Evolutionary conservation across 139 green algal species (phyloP), one percentile per base, ranked within the genome.

Genomic region (Picochlorum sp.): DNA sequence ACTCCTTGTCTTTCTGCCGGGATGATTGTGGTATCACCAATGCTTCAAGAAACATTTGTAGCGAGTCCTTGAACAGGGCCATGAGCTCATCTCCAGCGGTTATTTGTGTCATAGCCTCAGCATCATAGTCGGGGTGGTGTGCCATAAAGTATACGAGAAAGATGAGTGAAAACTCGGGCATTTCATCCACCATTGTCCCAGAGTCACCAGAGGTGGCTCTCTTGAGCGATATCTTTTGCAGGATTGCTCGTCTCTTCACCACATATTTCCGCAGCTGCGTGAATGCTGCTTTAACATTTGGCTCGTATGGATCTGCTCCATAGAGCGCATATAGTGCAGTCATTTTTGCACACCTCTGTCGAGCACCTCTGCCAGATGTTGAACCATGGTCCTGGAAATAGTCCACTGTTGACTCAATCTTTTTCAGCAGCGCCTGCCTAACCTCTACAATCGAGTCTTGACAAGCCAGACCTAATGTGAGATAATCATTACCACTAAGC

Each of bases 101-200:
- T 34, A 8, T 28, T 47, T 10, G 6, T 31, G 45, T 16, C 64
- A 78, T 72, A 64, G 78, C 61, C 38, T 38, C 38, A 1, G 47
- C 38, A 6, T 88, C 87, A 60, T 84, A 90, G 70, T 95, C 86
- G 2, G 88, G 87, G 64, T 95, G 88, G 60, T 93, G 84, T 4
- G 81, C 87, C 49, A 96, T 76, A 8, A 89, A 58, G 69, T 86
- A 87, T 4, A 94, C 28, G 31, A 87, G 58, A 73, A 80, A 89
- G 2, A 85, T 66, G 45, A 96, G 63, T 45, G 88, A 50, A 73
- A 90, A 91, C 71, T 95, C 88, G 2, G 88, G 88, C 64, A 77
- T 73, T 30, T 85, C 69, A 14, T 78, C 72, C 41, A 95, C 58
- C 21, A 78, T 59, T 34, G 62, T 80, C 60, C 79, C 68, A 54